Percentiles rank a stretch among this genome's conserved stretches.
Conservation (phyloP, 2,329 filamentous ascomycete species). For the Helotiales sp. region DNA sequence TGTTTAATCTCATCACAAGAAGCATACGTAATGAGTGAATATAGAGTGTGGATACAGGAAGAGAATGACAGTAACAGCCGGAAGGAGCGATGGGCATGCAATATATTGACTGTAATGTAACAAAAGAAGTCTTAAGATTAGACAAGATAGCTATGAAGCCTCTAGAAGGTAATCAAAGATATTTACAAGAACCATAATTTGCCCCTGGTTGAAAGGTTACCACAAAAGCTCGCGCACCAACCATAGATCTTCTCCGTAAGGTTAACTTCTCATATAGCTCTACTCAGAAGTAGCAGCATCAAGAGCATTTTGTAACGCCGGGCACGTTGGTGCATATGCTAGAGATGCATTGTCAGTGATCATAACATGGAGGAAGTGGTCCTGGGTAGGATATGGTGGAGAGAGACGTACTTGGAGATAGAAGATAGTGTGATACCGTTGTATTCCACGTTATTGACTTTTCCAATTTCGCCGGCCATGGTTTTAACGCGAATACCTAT, state of each 20-base stretch:
- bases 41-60: too few species aligned
- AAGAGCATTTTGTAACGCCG: conserved; percentile 11
- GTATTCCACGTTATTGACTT: conserved; percentile 53
- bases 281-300: neutral
- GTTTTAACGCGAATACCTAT: conserved; percentile 56
- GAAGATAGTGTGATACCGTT: conserved; percentile 47
- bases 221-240: too few species aligned
- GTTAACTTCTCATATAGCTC: too few species aligned
- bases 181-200: neutral
- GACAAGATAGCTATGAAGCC: neutral
- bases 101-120: neutral
- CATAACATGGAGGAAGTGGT: neutral
- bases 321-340: conserved; percentile 43
- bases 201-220: neutral
- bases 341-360: conserved; percentile 41
- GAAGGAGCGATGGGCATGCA: too few species aligned
- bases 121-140: neutral
- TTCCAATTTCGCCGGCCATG: conserved; percentile 49
- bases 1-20: too few species aligned
- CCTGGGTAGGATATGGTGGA: neutral
- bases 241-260: too few species aligned
- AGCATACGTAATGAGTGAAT: too few species aligned
- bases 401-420: conserved; percentile 51
- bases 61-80: too few species aligned
- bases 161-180: neutral